A percentile compares a stretch with the other conserved stretches of the same genome.
Evolutionary conservation across 2,329 filamentous ascomycete genomes (phyloP).

Genomic region (Curvularia hawaiiensis): DNA sequence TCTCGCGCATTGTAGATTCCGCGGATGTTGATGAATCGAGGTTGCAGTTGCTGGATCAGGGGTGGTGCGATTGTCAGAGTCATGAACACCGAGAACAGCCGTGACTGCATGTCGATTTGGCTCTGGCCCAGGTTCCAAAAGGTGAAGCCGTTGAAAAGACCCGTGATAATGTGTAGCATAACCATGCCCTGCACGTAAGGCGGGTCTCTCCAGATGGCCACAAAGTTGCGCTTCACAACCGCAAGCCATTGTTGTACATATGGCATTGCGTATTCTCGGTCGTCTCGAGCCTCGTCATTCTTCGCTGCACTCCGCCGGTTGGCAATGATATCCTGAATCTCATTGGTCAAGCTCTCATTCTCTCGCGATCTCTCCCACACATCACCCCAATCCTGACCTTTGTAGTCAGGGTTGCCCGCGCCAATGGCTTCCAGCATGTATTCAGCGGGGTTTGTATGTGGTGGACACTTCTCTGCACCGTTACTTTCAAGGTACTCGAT

Average conservation of each 20-base stretch:
- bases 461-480: slow-evolving; percentile 58
- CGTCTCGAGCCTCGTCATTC: slow-evolving; percentile 47
- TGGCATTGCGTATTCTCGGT: slow-evolving; percentile 53
- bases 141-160: slow-evolving; percentile 56
- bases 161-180: slow-evolving; percentile 58
- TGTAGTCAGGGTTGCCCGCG: slow-evolving; percentile 50
- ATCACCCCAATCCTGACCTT: slow-evolving; percentile 53
- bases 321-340: slow-evolving; percentile 49
- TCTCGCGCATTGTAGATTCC: slow-evolving; percentile 74
- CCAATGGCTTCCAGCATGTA: slow-evolving; percentile 57
- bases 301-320: slow-evolving; percentile 41
- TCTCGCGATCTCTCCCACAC: slow-evolving; percentile 51
- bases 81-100: slow-evolving; percentile 78
- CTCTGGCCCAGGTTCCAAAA: slow-evolving; percentile 54
- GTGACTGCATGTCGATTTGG: slow-evolving; percentile 56
- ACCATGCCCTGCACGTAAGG: slow-evolving; percentile 63
- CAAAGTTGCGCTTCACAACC: slow-evolving; percentile 57
- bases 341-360: slow-evolving; percentile 46
- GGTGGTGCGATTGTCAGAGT: slow-evolving; percentile 75
- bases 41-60: slow-evolving; percentile 78
- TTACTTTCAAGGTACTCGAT: slow-evolving; percentile 59
- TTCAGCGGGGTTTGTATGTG: slow-evolving; percentile 60
- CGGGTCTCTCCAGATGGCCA: slow-evolving; percentile 68
- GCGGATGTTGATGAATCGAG: slow-evolving; percentile 69
- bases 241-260: slow-evolving; percentile 49